Percentiles rank a stretch among this genome's conserved stretches.
phyloP scores from a whole-genome alignment of 148 eudicot genomes.

The Chenopodium quinoa region DNA sequence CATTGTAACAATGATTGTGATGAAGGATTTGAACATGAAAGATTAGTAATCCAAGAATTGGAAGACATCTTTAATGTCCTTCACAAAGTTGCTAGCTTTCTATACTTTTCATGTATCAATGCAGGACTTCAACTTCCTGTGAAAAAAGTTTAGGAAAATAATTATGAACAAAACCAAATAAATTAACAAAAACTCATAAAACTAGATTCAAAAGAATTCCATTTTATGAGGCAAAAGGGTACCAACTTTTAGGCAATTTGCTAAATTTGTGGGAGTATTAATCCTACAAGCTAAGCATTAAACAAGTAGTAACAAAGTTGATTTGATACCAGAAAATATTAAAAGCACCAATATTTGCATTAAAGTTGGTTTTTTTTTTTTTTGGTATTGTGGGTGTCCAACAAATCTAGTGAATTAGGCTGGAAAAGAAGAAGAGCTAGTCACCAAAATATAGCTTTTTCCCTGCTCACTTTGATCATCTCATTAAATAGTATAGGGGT shows the following conservation, averaged over 20 bases:
- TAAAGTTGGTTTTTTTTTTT: too few species aligned
- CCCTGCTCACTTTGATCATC: not conserved
- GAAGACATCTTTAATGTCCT: conserved; percentile 45
- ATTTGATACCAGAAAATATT: not conserved
- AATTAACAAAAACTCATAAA: not conserved
- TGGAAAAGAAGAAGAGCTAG: too few species aligned
- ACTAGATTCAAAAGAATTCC: not conserved
- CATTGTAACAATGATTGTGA: conserved; percentile 45
- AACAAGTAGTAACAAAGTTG: not conserved
- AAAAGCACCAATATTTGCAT: not conserved
- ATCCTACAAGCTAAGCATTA: not conserved
- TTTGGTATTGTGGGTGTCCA: not conserved
- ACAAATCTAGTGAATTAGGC: not conserved
- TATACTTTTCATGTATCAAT: not conserved
- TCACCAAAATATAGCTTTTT: not conserved
- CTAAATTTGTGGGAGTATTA: not conserved
- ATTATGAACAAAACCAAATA: not conserved
- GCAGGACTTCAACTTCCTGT: not conserved
- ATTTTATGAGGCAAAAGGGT: not conserved
- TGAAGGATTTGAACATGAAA: conserved; percentile 59
- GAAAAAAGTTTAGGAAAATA: not conserved
- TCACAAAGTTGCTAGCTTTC: not conserved
- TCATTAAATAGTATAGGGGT: not conserved
- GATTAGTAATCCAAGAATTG: conserved; percentile 60
- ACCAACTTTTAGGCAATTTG: not conserved